phyloP scores from a whole-genome alignment of 768 basidiomycete species.

The Tulasnella calospora region DNA sequence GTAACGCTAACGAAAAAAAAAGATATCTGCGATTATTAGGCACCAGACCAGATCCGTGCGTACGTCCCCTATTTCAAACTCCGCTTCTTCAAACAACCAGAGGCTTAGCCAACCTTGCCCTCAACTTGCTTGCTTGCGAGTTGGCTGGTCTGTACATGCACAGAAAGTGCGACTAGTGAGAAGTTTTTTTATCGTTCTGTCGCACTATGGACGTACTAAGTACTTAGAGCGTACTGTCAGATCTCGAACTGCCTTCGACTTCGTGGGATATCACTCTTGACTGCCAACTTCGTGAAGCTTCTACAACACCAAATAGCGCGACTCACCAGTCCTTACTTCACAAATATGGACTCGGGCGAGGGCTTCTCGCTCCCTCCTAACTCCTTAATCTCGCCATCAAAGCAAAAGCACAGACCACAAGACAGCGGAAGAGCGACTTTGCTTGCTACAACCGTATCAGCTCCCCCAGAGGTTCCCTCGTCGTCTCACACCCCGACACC shows the following conservation, averaged over 20 bases:
- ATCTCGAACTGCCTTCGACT: not conserved
- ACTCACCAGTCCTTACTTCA: not conserved
- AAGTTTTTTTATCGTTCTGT: too few relatives aligned
- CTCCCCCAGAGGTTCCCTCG: too few relatives aligned
- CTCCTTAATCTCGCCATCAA: not conserved
- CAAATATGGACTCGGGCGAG: not conserved
- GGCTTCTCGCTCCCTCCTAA: not conserved
- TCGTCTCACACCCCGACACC: not conserved
- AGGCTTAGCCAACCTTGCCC: too few relatives aligned
- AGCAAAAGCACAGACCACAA: not conserved
- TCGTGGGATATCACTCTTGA: not conserved
- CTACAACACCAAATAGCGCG: not conserved
- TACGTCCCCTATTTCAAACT: too few relatives aligned
- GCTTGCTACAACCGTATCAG: not conserved
- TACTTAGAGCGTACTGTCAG: too few relatives aligned
- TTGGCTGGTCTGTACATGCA: too few relatives aligned
- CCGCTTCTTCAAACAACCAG: too few relatives aligned
- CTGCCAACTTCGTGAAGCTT: not conserved
- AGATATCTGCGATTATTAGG: too few relatives aligned
- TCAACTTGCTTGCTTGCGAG: too few relatives aligned
- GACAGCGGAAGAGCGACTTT: not conserved
- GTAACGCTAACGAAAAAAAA: too few relatives aligned
- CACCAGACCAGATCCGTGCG: too few relatives aligned
- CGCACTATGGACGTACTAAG: not conserved
- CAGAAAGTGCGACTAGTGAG: too few relatives aligned